Evolutionary conservation across 345 rosid species (phyloP).

Genomic region (Crucihimalaya himalaica): DNA sequence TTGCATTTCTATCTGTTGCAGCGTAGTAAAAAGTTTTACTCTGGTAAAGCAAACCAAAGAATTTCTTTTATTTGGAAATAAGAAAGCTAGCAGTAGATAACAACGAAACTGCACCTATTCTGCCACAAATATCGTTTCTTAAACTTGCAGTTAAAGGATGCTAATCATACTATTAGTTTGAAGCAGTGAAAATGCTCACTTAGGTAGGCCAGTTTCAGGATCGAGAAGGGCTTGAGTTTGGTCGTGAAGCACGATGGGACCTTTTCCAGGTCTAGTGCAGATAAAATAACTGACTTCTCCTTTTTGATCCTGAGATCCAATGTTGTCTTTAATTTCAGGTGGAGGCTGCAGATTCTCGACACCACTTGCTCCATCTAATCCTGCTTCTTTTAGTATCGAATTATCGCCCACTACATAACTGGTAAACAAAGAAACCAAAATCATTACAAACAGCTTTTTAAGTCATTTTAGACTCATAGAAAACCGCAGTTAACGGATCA

Average conservation of each 20-base stretch:
- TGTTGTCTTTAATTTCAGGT: slow-evolving; percentile 46
- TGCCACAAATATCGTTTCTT: slow-evolving; percentile 19
- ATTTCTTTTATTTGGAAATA: slow-evolving; percentile 8
- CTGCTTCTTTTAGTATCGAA: slow-evolving; percentile 80
- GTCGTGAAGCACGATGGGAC: slow-evolving; percentile 67
- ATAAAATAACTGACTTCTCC: slow-evolving; percentile 90
- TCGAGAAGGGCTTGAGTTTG: slow-evolving; percentile 70
- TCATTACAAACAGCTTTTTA: background rate
- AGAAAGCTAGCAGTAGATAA: slow-evolving; percentile 27
- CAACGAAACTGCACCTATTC: slow-evolving; percentile 23
- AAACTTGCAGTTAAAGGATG: slow-evolving; percentile 28
- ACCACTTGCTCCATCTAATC: slow-evolving; percentile 57
- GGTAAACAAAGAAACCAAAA: slow-evolving; percentile 26
- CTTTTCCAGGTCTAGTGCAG: slow-evolving; percentile 87
- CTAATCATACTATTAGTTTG: slow-evolving; percentile 4
- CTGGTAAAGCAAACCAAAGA: slow-evolving; percentile 15
- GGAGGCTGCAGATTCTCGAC: slow-evolving; percentile 54
- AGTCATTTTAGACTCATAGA: background rate
- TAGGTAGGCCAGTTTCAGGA: slow-evolving; percentile 71
- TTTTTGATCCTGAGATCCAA: slow-evolving; percentile 53
- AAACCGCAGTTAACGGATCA: background rate
- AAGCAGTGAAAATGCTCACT: slow-evolving; percentile 37
- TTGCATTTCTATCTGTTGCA: background rate
- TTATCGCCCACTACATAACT: slow-evolving; percentile 89
- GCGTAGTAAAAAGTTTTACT: background rate